Base-by-base conservation (phyloP, 2,329 filamentous ascomycete species). In the Colletotrichum lentis region DNA sequence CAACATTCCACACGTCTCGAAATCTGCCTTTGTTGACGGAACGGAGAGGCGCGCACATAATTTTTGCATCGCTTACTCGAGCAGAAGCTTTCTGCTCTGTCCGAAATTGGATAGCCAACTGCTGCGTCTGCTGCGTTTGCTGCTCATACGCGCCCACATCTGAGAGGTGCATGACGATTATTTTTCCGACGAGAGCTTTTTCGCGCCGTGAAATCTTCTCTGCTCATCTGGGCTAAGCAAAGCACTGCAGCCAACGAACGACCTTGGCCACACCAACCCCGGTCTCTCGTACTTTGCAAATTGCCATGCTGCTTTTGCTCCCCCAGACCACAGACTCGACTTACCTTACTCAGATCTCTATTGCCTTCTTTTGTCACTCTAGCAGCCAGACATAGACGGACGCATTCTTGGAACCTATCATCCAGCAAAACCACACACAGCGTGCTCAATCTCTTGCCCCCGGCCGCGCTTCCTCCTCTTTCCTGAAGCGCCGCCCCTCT, bases 131-230 rank as follows among this genome's bases (percentile, higher is more conserved):
- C 27, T 18, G 14, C 49, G 10, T 53, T n/a, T 37, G n/a, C 50
- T 27, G 27, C 56, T 59, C n/a, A 12, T 39, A 49, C 54, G 44
- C 41, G 22, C 39, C 49, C 57, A 31, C 46, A n/a, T 10, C 37
- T 60, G 46, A 43, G 57, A 43, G 46, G 46, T 56, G 56, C 62
- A 69, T 66, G 66, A 61, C 66, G 62, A 53, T 20, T 69, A 24
- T 62, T 53, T 56, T 69, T 53, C 59, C 44, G 47, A 56, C 24
- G 18, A 57, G 50, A 50, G 62, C 50, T 35, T 50, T 60, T 39
- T 55, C 27, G 62, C 62, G 66, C 62, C 20, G 62, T 66, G 56
- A 69, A 69, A 66, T 69, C 56, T 49, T 24, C 57, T 56, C 58
- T 60, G n/a, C 24, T 24, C 62, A 35, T 50, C 49, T 56, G 55